Percentiles rank a stretch among this genome's conserved stretches.
These are phyloP conservation scores for Aspergillus chevalieri DNA, from an alignment of 2,329 filamentous ascomycete species.

Conservation along the genomic window DNA sequence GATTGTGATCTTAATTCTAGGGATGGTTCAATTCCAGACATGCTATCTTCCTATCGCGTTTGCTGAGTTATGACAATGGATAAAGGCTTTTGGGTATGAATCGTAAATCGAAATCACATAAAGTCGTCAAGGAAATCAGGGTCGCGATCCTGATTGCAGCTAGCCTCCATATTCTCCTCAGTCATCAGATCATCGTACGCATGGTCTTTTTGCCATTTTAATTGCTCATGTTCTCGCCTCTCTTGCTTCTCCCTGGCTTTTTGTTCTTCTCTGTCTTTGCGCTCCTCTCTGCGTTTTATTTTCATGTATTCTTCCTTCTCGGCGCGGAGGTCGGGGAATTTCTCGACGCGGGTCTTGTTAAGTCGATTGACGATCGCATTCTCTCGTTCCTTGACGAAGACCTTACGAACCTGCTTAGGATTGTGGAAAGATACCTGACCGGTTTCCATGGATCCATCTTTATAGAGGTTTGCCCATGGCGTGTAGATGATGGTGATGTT, in stretches of 20 bases:
- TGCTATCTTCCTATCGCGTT: not conserved
- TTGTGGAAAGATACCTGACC: constrained; percentile 96
- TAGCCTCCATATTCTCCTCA: constrained; percentile 68
- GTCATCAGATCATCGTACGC: constrained; percentile 90
- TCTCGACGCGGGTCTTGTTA: constrained; percentile 92
- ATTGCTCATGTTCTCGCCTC: constrained; percentile 71
- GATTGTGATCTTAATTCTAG: too few species aligned
- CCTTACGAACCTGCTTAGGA: constrained; percentile 69
- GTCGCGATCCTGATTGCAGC: constrained; percentile 79
- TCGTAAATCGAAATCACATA: constrained; percentile 54
- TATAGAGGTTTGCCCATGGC: constrained; percentile 92
- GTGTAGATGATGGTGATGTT: constrained; percentile 97
- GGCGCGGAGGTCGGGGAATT: constrained; percentile 72
- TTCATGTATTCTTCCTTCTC: constrained; percentile 73
- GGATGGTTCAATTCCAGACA: too few species aligned
- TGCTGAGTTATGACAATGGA: not conserved
- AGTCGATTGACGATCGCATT: constrained; percentile 94
- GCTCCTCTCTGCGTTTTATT: constrained; percentile 65
- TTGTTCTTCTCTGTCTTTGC: constrained; percentile 36
- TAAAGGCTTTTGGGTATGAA: constrained; percentile 4
- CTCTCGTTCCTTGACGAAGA: constrained; percentile 73
- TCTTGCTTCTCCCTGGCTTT: constrained; percentile 38
- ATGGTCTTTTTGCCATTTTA: constrained; percentile 95
- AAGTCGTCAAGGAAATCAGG: constrained; percentile 81
- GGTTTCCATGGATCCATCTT: constrained; percentile 90